A percentile compares a stretch with the other conserved stretches of the same genome.
Conservation (phyloP, 192 early-diverging fungal species). For the Mortierella hygrophila region DNA sequence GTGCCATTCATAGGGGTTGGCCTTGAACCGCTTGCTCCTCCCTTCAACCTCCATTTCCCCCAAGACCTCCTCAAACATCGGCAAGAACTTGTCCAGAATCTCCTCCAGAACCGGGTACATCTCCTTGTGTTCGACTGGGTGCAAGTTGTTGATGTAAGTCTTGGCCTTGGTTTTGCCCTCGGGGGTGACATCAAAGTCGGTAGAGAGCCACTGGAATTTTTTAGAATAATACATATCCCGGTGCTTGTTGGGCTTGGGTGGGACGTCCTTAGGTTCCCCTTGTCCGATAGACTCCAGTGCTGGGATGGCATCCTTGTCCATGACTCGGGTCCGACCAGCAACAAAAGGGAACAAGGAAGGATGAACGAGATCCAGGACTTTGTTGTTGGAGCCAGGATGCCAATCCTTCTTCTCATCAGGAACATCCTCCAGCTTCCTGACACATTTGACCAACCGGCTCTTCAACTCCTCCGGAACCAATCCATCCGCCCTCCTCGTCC, state of each 20-base stretch:
- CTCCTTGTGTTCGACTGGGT: slow-evolving; percentile 56
- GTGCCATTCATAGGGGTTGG: no score
- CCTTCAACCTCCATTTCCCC: no score
- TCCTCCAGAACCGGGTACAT: no score
- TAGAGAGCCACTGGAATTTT: slow-evolving; percentile 74
- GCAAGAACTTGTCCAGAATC: no score
- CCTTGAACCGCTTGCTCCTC: no score
- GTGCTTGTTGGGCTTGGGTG: not conserved
- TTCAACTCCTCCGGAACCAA: slow-evolving; percentile 45
- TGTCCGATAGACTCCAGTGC: not conserved
- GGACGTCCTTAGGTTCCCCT: no score
- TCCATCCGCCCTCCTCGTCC: slow-evolving; percentile 37
- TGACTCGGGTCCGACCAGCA: slow-evolving; percentile 3
- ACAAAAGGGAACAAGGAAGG: slow-evolving; percentile 66
- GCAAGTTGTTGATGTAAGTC: slow-evolving; percentile 85
- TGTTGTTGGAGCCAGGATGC: slow-evolving; percentile 60
- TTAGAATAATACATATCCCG: not conserved
- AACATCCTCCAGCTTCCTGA: slow-evolving; percentile 54
- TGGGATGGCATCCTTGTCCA: slow-evolving; percentile 14
- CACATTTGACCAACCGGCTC: slow-evolving; percentile 20
- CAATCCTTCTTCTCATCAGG: slow-evolving; percentile 57
- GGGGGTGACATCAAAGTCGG: slow-evolving; percentile 67
- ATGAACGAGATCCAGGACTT: slow-evolving; percentile 66
- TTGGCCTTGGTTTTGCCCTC: slow-evolving; percentile 59
- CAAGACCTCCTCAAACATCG: no score